Conservation (phyloP, 768 basidiomycete species). For the Rhizopogon vesiculosus region DNA sequence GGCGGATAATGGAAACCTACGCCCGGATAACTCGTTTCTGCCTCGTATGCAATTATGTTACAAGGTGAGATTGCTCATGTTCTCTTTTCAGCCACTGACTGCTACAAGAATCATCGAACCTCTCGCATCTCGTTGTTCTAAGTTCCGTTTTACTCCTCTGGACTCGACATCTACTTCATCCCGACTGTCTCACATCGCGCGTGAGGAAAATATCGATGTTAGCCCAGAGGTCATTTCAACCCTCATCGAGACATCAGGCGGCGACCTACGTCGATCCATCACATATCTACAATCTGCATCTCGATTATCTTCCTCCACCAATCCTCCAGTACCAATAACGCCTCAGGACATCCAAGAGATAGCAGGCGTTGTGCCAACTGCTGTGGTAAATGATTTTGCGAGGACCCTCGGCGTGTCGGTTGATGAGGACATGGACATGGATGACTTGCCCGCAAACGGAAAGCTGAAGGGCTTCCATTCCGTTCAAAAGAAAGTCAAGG, state of each 20-base stretch:
- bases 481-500: conserved; percentile 69
- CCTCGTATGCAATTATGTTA: conserved; percentile 98
- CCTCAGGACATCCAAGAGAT: conserved; percentile 89
- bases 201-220: conserved; percentile 63
- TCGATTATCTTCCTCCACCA: conserved; percentile 72
- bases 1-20: conserved; percentile 99
- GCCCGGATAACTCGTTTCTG: conserved; percentile 97
- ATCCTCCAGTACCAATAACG: conserved; percentile 70
- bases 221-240: conserved; percentile 57
- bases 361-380: conserved; percentile 87
- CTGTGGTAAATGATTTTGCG: conserved; percentile 66
- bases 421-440: conserved; percentile 49
- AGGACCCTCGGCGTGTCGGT: conserved; percentile 68
- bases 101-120: conserved; percentile 89
- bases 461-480: conserved; percentile 45
- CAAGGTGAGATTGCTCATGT: conserved; percentile 56
- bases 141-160: conserved; percentile 95
- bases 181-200: conserved; percentile 78
- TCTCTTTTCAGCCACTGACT: not conserved
- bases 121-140: conserved; percentile 96
- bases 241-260: conserved; percentile 77
- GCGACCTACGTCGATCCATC: conserved; percentile 94
- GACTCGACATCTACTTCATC: conserved; percentile 70
- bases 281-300: conserved; percentile 97
- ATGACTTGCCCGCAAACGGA: conserved; percentile 20